These are phyloP conservation scores for Boletus barrowsii DNA, from an alignment of 768 basidiomycete genomes.

Conservation along the genomic window DNA sequence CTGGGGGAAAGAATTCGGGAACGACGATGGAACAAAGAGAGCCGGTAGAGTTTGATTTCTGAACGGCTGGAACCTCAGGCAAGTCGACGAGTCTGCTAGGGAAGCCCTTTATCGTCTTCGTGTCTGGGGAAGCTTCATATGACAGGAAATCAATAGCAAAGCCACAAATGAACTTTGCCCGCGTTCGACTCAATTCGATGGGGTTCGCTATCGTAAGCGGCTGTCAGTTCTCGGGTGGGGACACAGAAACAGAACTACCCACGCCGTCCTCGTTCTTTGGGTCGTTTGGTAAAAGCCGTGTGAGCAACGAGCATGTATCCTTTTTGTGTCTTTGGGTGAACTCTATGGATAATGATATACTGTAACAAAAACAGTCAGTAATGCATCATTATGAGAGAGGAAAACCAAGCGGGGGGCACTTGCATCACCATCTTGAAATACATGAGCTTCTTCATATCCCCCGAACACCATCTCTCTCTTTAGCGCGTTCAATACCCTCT, in stretches of 20 bases:
- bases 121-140: conserved; percentile 50
- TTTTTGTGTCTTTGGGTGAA: conserved; percentile 85
- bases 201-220: conserved; percentile 58
- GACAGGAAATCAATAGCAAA: conserved; percentile 68
- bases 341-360: conserved; percentile 93
- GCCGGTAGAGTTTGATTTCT: conserved; percentile 63
- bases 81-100: conserved; percentile 67
- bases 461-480: conserved; percentile 91
- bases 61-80: conserved; percentile 51
- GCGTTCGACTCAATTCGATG: conserved; percentile 77
- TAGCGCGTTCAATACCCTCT: conserved; percentile 78
- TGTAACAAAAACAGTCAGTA: conserved; percentile 30
- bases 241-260: conserved; percentile 24
- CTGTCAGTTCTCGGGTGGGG: not conserved
- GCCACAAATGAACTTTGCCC: conserved; percentile 78
- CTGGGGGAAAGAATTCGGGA: conserved; percentile 92
- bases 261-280: conserved; percentile 81
- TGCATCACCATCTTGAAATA: conserved; percentile 95
- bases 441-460: conserved; percentile 88
- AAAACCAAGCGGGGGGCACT: conserved; percentile 30
- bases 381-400: not conserved
- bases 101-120: conserved; percentile 63
- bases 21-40: conserved; percentile 76
- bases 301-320: conserved; percentile 92
- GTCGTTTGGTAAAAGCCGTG: conserved; percentile 84